Evolutionary conservation across 2,329 filamentous ascomycete species (phyloP).

Genomic region (Ophiostoma ulmi): DNA sequence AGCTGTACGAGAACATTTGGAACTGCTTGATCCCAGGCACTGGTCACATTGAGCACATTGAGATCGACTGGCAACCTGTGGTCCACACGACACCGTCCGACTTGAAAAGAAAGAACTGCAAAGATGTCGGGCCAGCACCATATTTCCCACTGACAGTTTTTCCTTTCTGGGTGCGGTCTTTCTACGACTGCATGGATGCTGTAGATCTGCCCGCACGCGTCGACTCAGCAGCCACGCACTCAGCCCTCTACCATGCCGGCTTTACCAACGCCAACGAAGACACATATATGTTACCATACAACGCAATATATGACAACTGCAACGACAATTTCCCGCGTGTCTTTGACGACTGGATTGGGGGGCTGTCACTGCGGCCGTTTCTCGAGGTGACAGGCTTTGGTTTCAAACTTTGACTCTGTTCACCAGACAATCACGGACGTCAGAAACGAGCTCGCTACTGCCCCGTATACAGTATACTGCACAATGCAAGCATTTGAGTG

Average conservation of each 20-base stretch:
- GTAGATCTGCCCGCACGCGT: background rate
- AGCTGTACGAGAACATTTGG: constrained; percentile 63
- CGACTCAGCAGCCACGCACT: background rate
- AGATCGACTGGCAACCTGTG: constrained; percentile 79
- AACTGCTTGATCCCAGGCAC: constrained; percentile 71
- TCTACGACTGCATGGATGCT: background rate
- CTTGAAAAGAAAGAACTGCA: background rate
- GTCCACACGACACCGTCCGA: background rate
- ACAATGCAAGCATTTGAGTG: background rate
- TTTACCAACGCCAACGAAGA: background rate
- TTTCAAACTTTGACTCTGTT: background rate
- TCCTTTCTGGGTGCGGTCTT: background rate
- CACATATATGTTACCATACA: background rate
- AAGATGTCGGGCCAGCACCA: background rate
- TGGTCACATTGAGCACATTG: constrained; percentile 79
- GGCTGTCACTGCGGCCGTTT: constrained; percentile 68
- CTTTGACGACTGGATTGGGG: constrained; percentile 66
- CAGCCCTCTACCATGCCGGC: background rate
- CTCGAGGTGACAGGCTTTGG: constrained; percentile 35
- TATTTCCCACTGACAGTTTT: background rate
- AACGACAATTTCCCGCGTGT: constrained; percentile 68
- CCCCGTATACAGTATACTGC: background rate
- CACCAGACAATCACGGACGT: background rate
- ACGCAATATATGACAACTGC: background rate
- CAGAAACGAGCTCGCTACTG: background rate